Base-by-base conservation (phyloP, 2,329 filamentous ascomycete genomes). In the Cyphellophora europaea region DNA sequence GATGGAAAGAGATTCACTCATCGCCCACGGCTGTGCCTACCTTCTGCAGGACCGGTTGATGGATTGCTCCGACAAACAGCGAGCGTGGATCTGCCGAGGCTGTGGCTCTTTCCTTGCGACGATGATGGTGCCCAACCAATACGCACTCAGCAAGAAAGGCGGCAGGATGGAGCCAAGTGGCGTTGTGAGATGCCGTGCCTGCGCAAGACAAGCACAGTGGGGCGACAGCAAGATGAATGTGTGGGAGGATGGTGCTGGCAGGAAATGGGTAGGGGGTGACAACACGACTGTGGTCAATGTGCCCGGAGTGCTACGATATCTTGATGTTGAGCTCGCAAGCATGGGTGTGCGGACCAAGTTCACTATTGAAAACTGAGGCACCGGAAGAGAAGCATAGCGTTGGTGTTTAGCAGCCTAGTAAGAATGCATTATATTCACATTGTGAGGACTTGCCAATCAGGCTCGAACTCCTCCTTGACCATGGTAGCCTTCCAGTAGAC, bases 331-430 rank as follows among this genome's bases (percentile, higher is more conserved):
- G 62, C 66, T 98, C 50, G 85, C 88, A 21, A 87, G 87, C 37
- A 98, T 98, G 91, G 91, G 91, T 35, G 80, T 98, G 35, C 82
- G 87, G 63, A 75, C 98, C 63, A 94, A 86, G 69, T 96, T 94
- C 56, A 80, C 81, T 58, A 82, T 96, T 29, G 66, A 68, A 30
- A 66, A 65, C 19, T 54, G 21, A 25, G 21, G 8, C 8, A 25
- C n/a, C n/a, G n/a, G n/a, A n/a, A n/a, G n/a, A n/a, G n/a, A n/a
- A n/a, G n/a, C n/a, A n/a, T n/a, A n/a, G n/a, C n/a, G n/a, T n/a
- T n/a, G n/a, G n/a, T n/a, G n/a, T n/a, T n/a, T n/a, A n/a, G n/a
- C n/a, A n/a, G n/a, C n/a, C n/a, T n/a, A n/a, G n/a, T n/a, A n/a
- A n/a, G n/a, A n/a, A n/a, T n/a, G n/a, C n/a, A n/a, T n/a, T n/a